Evolutionary conservation across 2,329 filamentous ascomycete genomes (phyloP).

Genomic region (Penicillium verrucosum): DNA sequence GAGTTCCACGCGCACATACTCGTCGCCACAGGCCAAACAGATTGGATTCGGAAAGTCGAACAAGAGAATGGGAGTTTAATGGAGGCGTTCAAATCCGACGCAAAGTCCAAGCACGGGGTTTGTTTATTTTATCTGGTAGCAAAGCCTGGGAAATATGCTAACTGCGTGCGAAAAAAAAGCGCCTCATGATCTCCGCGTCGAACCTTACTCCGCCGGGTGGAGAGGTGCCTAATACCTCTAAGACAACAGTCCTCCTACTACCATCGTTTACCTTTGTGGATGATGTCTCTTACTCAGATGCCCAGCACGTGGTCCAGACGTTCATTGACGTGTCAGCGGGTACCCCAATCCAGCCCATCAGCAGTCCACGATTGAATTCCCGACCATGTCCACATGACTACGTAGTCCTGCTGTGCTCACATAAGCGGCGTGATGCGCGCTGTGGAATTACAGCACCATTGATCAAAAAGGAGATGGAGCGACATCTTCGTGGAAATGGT

Average conservation of each 20-base stretch:
- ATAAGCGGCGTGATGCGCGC: constrained; percentile 81
- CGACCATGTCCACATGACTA: constrained; percentile 47
- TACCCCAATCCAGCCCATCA: not conserved
- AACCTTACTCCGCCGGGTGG: not conserved
- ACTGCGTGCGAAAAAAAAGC: not conserved
- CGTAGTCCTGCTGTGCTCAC: constrained; percentile 84
- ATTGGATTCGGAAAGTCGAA: not conserved
- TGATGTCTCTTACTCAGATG: not conserved
- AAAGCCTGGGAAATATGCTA: not conserved
- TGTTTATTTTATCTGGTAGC: not conserved
- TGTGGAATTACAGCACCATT: constrained; percentile 87
- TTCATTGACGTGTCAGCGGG: not conserved
- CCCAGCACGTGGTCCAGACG: not conserved
- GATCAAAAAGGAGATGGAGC: constrained; percentile 74
- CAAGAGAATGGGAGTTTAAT: not conserved
- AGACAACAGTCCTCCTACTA: not conserved
- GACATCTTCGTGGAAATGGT: constrained; percentile 74
- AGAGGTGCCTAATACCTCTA: not conserved
- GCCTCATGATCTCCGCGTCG: not conserved
- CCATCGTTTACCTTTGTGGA: not conserved
- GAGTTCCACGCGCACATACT: not conserved
- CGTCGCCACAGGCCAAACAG: not conserved
- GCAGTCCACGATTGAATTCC: not conserved
- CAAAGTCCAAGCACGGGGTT: not conserved
- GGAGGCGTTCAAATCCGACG: not conserved